Conservation (phyloP, 768 basidiomycete genomes). For the Boletus sp. region DNA sequence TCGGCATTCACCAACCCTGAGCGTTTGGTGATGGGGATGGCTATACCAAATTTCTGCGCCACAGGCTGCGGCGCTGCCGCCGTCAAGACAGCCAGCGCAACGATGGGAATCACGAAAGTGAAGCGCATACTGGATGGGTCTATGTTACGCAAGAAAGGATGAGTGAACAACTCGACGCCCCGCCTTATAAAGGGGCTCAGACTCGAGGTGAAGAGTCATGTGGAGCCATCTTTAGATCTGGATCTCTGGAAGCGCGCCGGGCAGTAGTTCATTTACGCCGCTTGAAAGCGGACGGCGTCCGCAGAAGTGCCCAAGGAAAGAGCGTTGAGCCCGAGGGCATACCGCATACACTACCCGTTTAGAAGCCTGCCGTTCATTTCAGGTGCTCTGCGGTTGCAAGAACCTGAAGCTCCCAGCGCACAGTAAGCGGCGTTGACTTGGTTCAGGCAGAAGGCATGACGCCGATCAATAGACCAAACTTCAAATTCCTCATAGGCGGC, state of each 20-base stretch:
- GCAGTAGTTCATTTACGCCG: background rate
- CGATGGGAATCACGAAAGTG: background rate
- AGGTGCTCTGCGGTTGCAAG: background rate
- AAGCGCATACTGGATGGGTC: conserved; percentile 6
- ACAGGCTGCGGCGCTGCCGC: conserved; percentile 2
- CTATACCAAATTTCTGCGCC: background rate
- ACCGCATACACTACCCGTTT: background rate
- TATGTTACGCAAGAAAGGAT: no score
- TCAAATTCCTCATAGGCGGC: background rate
- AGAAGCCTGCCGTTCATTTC: background rate
- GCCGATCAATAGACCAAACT: background rate
- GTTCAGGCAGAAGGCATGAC: background rate
- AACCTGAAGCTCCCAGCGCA: background rate
- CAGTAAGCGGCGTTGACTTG: background rate
- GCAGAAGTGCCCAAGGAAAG: background rate
- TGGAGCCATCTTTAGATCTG: background rate
- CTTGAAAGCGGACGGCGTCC: no score
- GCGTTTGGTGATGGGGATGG: conserved; percentile 11
- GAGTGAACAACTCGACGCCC: background rate
- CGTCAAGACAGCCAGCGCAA: conserved; percentile 1
- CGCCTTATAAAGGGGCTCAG: background rate
- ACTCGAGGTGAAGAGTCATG: background rate
- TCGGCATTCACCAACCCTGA: background rate
- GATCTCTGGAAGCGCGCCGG: background rate
- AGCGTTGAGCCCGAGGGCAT: background rate